Base-by-base conservation (phyloP, 1,139 yeast species). In the Petasospora rhodanensis region DNA sequence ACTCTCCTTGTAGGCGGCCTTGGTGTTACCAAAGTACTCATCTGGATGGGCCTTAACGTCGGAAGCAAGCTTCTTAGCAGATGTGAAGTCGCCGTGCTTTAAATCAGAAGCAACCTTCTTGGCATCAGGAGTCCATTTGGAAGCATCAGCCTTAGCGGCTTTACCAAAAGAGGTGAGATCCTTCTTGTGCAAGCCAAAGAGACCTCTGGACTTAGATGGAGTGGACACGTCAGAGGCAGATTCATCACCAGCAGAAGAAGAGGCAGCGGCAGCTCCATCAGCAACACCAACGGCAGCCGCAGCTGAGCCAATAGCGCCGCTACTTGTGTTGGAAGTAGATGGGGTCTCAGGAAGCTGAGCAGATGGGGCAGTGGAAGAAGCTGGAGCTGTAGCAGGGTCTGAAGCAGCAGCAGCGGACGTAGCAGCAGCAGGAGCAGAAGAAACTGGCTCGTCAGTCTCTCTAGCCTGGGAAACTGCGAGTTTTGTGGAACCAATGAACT, bases 81-180 rank as follows among this genome's bases (percentile, higher is more conserved):
- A 32, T 9, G 52, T 38, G 18, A 42, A 34, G 39, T 56, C 53
- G 24, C 41, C 45, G 22, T 49, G 45, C 16, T 42, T 32, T 30
- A 51, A 44, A 41, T 58, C 56, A 26, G 39, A 46, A 18, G 54
- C 47, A 29, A 49, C 42, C 18, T 49, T 46, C 38, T 47, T 48
- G 22, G 50, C 47, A 15, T 47, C 43, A 6, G 55, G 44, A 15
- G 46, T 41, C 26, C 42, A 24, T 32, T 37, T 35, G n/a, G 40
- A 18, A 20, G 25, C 35, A 18, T 39, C 46, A 26, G 50, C 34
- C 28, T 41, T 40, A 9, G 45, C 33, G 18, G 34, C 45, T 24
- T 31, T 32, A 14, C 36, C 33, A 14, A 40, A 26, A n/a, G 38
- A 28, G 12, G 42, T 21, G 14, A 30, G 8, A 22, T 34, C 34